phyloP scores from a whole-genome alignment of 1,284 basidiomycete genomes.

The Fomitopsis pinicola region DNA sequence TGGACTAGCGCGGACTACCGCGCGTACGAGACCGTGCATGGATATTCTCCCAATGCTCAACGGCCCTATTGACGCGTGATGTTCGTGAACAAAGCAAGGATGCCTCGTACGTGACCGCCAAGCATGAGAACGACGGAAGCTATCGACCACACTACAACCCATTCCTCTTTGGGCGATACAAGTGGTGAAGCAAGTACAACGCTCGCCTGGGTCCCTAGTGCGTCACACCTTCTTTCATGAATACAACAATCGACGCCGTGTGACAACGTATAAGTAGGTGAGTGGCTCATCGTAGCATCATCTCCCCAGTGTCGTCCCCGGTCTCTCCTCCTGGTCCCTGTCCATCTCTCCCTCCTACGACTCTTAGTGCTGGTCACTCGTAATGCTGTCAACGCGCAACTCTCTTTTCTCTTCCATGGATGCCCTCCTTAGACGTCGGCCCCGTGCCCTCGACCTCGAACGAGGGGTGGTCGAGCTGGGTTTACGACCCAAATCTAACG shows the following conservation, averaged over 20 bases:
- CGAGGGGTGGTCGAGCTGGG: not conserved
- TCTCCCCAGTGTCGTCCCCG: not conserved
- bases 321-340: not conserved
- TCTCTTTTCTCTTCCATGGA: not conserved
- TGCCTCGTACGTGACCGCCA: not conserved
- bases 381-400: not conserved
- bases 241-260: not conserved
- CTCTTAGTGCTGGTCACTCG: slow-evolving; percentile 8
- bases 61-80: too few species aligned
- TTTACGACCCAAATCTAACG: not conserved
- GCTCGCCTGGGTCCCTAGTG: not conserved
- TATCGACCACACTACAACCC: not conserved
- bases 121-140: not conserved
- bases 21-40: too few species aligned
- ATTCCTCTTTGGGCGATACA: not conserved
- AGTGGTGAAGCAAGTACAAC: not conserved
- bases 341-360: not conserved
- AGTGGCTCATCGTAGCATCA: not conserved
- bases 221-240: not conserved
- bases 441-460: not conserved
- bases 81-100: not conserved
- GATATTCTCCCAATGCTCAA: too few species aligned
- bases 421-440: not conserved
- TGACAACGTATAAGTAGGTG: not conserved
- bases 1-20: too few species aligned